Evolutionary conservation across 2,329 filamentous ascomycete species (phyloP).

Genomic region (Teratosphaeria destructans): DNA sequence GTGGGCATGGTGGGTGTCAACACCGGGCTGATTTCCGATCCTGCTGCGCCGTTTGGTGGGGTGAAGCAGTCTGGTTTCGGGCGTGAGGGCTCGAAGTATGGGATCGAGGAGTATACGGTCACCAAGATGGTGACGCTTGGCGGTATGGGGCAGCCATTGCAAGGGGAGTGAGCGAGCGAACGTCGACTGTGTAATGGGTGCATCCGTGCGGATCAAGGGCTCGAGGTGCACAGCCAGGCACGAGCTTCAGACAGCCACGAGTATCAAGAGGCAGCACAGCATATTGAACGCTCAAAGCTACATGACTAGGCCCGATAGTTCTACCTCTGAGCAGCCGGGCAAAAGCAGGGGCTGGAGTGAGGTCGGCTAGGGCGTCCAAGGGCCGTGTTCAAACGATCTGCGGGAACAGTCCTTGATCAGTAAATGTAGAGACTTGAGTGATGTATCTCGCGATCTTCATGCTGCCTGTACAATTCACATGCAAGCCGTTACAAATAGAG

Average conservation of each 20-base stretch:
- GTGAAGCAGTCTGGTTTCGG: conserved; percentile 43
- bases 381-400: too few species aligned
- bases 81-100: conserved; percentile 39
- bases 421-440: neutral
- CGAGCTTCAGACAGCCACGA: neutral
- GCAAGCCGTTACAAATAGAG: neutral
- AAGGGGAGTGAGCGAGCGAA: conserved; percentile 19
- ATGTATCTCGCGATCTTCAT: neutral
- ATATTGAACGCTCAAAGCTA: neutral
- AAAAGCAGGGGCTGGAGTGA: too few species aligned
- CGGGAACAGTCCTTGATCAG: too few species aligned
- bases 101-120: conserved; percentile 39
- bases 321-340: too few species aligned
- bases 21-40: conserved; percentile 40
- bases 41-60: conserved; percentile 37
- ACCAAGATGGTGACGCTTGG: conserved; percentile 45
- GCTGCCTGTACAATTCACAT: neutral
- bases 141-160: conserved; percentile 49
- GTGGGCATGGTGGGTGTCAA: conserved; percentile 73
- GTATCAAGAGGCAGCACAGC: neutral
- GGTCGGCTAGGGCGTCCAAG: too few species aligned
- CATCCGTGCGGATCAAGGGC: too few species aligned
- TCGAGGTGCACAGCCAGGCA: neutral
- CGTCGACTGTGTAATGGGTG: neutral
- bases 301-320: too few species aligned